Evolutionary conservation across 306 rosid genomes (phyloP), one percentile per base, ranked within the genome.

Genomic region (Alnus glutinosa): DNA sequence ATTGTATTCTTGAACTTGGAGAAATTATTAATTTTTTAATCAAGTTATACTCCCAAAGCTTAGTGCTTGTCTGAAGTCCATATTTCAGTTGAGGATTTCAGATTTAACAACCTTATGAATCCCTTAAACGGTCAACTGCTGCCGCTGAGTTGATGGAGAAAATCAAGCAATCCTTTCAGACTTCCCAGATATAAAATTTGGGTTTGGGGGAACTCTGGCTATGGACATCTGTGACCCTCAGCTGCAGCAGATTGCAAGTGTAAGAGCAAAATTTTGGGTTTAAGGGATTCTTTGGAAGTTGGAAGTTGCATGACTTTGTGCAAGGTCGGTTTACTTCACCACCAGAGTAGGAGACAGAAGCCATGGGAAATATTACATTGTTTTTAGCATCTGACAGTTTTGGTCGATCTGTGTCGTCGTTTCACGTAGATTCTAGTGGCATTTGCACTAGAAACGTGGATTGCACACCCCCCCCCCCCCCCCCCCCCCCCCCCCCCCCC

Each of bases 51-150:
- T 23, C 28, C 37, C 5, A 58, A 58, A 58, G 4, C 23, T 23
- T 23, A 58, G 66, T 18, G 3, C 19, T 16, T 15, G 46, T 18
- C 71, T 66, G 18, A 66, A 37, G 28, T 42, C 51, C 51, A 49
- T 19, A 9, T 58, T 28, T 64, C 70, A 64, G 48, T 36, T 16
- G 48, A 67, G 72, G 72, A 67, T 42, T 67, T 59, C 50, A 64
- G 48, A 18, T 42, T 67, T 18, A 42, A 16, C 9, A 37, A 34
- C n/a, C 14, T 44, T 67, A 39, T 67, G 50, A 67, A 39, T 37
- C 71, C 15, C 8, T 18, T 34, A 39, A 63, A 34, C 51, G 72
- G 30, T 67, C 30, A 3, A 39, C 5, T 37, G 50, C 7, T 1
- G 71, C 13, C 0, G 36, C 34, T 42, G 32, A 59, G 13, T 23